These are phyloP conservation scores for Neofusicoccum cordaticola DNA, from an alignment of 2,329 filamentous ascomycete species.

Conservation along the genomic window DNA sequence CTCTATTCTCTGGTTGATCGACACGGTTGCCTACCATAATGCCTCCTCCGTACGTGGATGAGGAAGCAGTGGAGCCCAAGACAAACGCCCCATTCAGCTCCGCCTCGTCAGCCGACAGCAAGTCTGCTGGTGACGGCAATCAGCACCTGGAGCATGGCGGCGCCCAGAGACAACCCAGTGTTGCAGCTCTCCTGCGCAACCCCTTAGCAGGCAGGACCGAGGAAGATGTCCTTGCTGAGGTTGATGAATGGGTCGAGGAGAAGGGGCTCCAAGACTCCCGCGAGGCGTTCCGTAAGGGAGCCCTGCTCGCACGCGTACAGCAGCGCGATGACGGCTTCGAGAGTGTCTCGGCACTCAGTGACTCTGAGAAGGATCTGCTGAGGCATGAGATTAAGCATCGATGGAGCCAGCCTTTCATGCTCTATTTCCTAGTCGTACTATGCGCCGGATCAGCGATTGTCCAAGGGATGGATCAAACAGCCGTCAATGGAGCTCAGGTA, in stretches of 20 bases:
- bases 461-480: conserved; percentile 63
- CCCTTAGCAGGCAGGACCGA: conserved; percentile 54
- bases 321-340: conserved; percentile 58
- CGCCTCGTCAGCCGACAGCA: neutral
- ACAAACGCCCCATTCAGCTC: neutral
- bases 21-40: neutral
- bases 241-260: conserved; percentile 53
- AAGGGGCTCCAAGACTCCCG: conserved; percentile 49
- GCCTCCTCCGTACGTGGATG: neutral
- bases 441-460: conserved; percentile 70
- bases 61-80: neutral
- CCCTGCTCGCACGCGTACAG: conserved; percentile 70
- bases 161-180: neutral
- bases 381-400: conserved; percentile 63
- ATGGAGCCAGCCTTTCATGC: conserved; percentile 61
- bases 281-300: conserved; percentile 62
- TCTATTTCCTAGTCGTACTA: conserved; percentile 65
- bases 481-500: conserved; percentile 51
- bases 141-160: neutral
- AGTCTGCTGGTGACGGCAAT: neutral
- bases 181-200: conserved; percentile 45
- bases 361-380: conserved; percentile 60
- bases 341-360: conserved; percentile 57
- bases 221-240: conserved; percentile 52
- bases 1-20: neutral